Evolutionary conservation across 2,329 filamentous ascomycete species (phyloP), one percentile per base, ranked within the genome.

Genomic region (Plenodomus biglobosus): DNA sequence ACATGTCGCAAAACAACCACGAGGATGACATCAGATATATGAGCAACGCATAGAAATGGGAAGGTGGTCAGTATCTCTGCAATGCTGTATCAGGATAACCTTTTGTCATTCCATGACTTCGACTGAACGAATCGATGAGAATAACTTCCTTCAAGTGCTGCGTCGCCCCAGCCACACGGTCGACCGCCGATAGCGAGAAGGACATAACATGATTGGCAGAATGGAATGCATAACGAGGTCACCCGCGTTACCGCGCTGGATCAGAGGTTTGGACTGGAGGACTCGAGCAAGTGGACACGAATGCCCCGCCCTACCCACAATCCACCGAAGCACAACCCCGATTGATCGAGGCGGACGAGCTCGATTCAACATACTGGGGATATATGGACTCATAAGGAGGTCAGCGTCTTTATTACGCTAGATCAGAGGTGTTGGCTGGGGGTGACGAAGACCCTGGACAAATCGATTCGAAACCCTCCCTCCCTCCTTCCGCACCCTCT

Each of bases 1-100:
- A 30, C 38, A 13, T 13, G 22, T 20, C 38, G 38, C 38, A 17
- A 24, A 24, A 27, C 22, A n/a, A n/a, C 38, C 38, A 30, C 38
- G 16, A 22, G 15, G 7, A 8, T 6, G 27, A 18, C 2, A 8
- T 10, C 17, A 21, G 17, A 40, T 40, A 40, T 15, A 3, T 8
- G 36, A 24, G 43, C 16, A 35, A 46, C 18, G 35, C 10, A 24
- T 11, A 46, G 15, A 40, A 38, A 36, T 18, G 35, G 34, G 32
- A 47, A 42, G 18, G 36, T 39, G 38, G 42, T 42, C 38, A 42
- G 38, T n/a, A 27, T 16, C 20, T 36, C 16, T 18, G 36, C 24
- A 17, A 30, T 10, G 30, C 27, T 42, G 38, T 38, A 45, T 44
- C 37, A 44, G 46, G 44, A 41, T 27, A 40, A 41, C 15, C 21